Base-by-base conservation (phyloP, 495 filamentous ascomycete species). In the Penicillium daleae region DNA sequence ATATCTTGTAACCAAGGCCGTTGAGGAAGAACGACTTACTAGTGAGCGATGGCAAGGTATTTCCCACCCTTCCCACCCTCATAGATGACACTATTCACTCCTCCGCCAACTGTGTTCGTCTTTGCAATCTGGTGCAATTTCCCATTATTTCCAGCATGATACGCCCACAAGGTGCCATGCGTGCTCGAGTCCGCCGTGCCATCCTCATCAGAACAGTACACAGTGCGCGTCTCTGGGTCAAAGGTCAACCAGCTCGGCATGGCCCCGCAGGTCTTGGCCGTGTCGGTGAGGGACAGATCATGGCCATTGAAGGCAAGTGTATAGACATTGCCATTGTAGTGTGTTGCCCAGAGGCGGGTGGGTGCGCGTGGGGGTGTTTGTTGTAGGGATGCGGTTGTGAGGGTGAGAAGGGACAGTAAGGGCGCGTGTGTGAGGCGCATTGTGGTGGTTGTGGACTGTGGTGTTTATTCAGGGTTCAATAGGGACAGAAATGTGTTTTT, bases 181-280 rank as follows among this genome's bases (percentile, higher is more conserved):
- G 60, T 68, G 4, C 56, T 54, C 2, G 65, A 57, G 54, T 73
- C 65, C 1, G 71, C 67, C 0, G 63, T 64, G 22, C 89, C 88
- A 59, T 86, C 81, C 59, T 90, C 88, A 56, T 89, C 82, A 32
- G 85, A 71, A 74, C 86, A 89, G 76, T 88, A 90, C 24, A 90
- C 66, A 10, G 80, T 74, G 10, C 72, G 66, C 40, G 80, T 75
- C 48, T 70, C 64, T 15, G 75, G 19, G 71, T 97, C 85, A 35
- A 84, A 76, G 8, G 80, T 80, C 50, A 89, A 69, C 85, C 86
- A 89, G 49, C 84, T 83, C n/a, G 86, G 83, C 65, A 84, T 82
- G 21, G 66, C 63, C 15, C 78, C 82, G 73, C 86, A 89, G 40
- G 76, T 72, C 37, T 76, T 60, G 17, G 73, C 61, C 17, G 69